Evolutionary conservation across 768 basidiomycete species (phyloP).

Genomic region (Leucocoprinus leucothites): DNA sequence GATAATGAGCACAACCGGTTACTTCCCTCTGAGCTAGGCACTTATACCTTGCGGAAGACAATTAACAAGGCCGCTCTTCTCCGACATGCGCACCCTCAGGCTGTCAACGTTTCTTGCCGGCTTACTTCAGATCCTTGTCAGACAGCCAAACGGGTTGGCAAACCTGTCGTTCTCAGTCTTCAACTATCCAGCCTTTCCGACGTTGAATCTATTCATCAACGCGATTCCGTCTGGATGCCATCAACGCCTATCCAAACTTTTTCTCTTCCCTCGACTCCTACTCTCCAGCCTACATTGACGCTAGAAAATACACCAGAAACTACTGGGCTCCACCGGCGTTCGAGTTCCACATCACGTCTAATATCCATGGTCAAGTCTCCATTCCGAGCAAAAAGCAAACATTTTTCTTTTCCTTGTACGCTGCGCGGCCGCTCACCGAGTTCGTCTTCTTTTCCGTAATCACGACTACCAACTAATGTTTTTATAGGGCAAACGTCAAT

Average conservation of each 20-base stretch:
- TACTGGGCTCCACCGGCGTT: neutral
- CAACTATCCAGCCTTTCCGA: neutral
- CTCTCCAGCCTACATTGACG: conserved; percentile 5
- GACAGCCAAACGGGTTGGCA: too few species aligned
- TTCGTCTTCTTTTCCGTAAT: neutral
- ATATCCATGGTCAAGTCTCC: conserved; percentile 14
- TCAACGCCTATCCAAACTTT: neutral
- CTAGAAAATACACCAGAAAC: conserved; percentile 6
- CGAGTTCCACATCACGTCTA: neutral
- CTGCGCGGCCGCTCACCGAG: neutral
- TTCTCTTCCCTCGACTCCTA: conserved; percentile 14
- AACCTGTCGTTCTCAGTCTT: neutral
- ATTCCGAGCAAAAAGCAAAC: conserved; percentile 6
- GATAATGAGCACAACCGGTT: conserved; percentile 11
- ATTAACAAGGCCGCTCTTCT: conserved; percentile 10
- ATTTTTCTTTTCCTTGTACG: neutral
- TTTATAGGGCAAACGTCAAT: too few species aligned
- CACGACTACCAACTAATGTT: neutral
- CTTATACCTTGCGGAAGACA: conserved; percentile 6
- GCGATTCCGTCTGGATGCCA: neutral
- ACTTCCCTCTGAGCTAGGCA: conserved; percentile 4
- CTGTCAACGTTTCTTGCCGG: too few species aligned
- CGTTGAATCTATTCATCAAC: neutral
- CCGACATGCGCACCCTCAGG: too few species aligned
- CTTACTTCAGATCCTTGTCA: too few species aligned